Evolutionary conservation across 2,329 filamentous ascomycete genomes (phyloP), one percentile per base, ranked within the genome.

Genomic region (Aspergillus ibericus): DNA sequence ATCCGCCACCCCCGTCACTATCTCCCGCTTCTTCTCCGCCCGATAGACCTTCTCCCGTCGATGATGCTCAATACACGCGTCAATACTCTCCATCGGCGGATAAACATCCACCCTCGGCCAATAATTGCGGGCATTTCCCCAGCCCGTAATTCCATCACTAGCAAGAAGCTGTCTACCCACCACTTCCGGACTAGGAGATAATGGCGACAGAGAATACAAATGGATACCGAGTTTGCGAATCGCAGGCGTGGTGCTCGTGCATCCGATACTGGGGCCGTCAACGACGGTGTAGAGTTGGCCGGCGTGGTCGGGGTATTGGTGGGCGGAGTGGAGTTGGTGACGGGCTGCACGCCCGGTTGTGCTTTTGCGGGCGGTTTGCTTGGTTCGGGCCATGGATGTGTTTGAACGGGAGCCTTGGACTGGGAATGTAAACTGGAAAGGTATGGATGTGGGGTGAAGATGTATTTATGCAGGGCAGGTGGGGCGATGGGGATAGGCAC

Each of bases 41-140:
- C 60, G 18, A 49, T 32, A 56, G 1, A 38, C 20, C 48, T 63
- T 63, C n/a, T 63, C 60, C 7, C 38, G 46, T 18, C 34, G 52
- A 40, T 63, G 60, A 53, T 63, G 60, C 36, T 59, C 51, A 12
- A 63, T 59, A 18, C 60, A 63, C 20, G 52, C 60, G 9, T 61
- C 60, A 15, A 63, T 54, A 38, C 53, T 56, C 5, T n/a, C 42
- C 34, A 63, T 25, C 5, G 55, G 58, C 16, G 36, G 12, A 42
- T 60, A 63, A 9, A 63, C 60, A 25, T 63, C 60, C 34, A 61
- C 52, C 13, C 58, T 52, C 13, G 60, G 60, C 58, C 58, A 63
- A 22, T 60, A 54, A 18, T 63, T 61, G 3, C 44, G 22, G 3
- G 57, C 53, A 51, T 68, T 66, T 15, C 70, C 66, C 38, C 54